Conservation (phyloP, 495 filamentous ascomycete genomes). For the Aspergillus asperescens region DNA sequence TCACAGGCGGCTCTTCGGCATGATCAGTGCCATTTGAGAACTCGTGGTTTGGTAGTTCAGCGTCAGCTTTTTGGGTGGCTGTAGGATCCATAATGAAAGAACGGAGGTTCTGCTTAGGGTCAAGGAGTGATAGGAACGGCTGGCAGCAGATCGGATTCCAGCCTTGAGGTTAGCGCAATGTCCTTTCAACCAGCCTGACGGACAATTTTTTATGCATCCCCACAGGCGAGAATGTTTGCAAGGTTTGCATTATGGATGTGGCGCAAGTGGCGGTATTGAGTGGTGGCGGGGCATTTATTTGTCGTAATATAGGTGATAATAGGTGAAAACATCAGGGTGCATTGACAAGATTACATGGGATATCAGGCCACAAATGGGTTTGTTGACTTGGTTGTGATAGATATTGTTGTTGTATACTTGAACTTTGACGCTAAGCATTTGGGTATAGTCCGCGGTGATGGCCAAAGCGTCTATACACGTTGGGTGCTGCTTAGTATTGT, state of each 20-base stretch:
- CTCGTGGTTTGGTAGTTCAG: slow-evolving; percentile 7
- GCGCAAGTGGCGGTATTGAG: slow-evolving; percentile 8
- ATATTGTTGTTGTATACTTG: too few species aligned
- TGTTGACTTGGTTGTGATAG: too few species aligned
- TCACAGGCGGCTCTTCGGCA: slow-evolving; percentile 49
- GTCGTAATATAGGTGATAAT: too few species aligned
- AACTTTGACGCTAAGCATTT: too few species aligned
- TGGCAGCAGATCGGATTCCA: background rate
- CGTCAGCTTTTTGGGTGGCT: slow-evolving; percentile 8
- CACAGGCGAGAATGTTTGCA: slow-evolving; percentile 11
- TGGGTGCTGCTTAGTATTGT: too few species aligned
- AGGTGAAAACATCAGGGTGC: too few species aligned
- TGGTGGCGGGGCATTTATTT: too few species aligned
- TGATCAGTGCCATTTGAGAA: slow-evolving; percentile 10
- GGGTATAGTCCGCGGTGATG: too few species aligned
- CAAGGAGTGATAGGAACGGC: background rate
- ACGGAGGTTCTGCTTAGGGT: background rate
- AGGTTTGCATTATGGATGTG: slow-evolving; percentile 14
- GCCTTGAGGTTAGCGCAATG: background rate
- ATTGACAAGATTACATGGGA: too few species aligned
- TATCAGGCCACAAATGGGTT: too few species aligned
- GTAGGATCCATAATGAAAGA: slow-evolving; percentile 16
- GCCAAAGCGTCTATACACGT: too few species aligned
- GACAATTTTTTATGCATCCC: slow-evolving; percentile 14
- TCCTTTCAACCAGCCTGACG: background rate